Conservation (phyloP, 2,329 filamentous ascomycete species). For the Claviceps sp. region DNA sequence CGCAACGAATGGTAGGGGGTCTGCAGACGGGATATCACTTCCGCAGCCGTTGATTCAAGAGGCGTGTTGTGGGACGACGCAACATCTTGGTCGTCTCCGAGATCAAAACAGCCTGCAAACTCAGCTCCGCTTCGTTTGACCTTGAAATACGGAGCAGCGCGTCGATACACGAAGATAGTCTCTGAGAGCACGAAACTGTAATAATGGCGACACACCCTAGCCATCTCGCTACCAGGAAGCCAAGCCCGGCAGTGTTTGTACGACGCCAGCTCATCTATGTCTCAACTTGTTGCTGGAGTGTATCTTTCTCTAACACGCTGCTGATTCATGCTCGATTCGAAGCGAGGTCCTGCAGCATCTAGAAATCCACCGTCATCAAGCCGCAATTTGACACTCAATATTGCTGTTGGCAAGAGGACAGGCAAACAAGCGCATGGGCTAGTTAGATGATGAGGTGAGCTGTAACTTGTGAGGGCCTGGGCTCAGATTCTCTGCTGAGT, state of each 20-base stretch:
- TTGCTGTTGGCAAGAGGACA: not conserved
- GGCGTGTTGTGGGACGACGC: not conserved
- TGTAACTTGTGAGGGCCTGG: not conserved
- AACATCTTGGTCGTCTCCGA: not conserved
- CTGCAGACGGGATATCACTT: not conserved
- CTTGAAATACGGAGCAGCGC: not conserved
- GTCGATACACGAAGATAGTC: not conserved
- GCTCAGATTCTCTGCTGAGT: not conserved
- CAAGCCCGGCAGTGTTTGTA: not conserved
- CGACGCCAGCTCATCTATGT: constrained; percentile 5
- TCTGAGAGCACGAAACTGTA: not conserved
- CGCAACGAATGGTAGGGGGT: not conserved
- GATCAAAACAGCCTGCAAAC: not conserved
- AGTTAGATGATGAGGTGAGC: not conserved
- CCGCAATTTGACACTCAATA: not conserved
- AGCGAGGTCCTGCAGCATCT: not conserved
- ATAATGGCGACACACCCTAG: not conserved
- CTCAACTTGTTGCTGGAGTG: constrained; percentile 1
- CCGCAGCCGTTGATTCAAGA: not conserved
- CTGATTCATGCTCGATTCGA: not conserved
- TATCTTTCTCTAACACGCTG: not conserved
- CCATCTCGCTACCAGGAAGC: constrained; percentile 2
- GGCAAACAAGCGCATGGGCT: not conserved
- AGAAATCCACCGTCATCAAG: not conserved
- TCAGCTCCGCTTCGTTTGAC: not conserved